These are phyloP conservation scores for Kokia cookei DNA, from an alignment of 441 rosid species.

Conservation along the genomic window DNA sequence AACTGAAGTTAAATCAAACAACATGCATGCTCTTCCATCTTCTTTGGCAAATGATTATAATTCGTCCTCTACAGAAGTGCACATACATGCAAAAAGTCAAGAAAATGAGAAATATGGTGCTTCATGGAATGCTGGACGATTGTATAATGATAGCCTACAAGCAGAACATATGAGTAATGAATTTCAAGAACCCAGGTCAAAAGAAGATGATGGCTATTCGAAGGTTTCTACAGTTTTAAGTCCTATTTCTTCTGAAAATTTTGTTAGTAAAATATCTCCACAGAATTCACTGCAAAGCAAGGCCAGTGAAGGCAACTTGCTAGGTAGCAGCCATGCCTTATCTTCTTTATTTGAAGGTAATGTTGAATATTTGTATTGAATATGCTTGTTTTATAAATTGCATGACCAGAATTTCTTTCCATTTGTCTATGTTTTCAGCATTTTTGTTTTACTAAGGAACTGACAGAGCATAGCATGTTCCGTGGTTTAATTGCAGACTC, in stretches of 20 bases:
- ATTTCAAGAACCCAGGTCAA: constrained; percentile 25
- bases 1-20: constrained; percentile 19
- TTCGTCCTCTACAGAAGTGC: constrained; percentile 21
- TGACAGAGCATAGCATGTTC: constrained; percentile 8
- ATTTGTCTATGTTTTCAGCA: not conserved
- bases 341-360: constrained; percentile 32
- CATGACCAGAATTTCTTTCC: not conserved
- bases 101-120: constrained; percentile 25
- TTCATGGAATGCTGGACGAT: constrained; percentile 26
- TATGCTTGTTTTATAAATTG: not conserved
- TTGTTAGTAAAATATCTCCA: constrained; percentile 16
- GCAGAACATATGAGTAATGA: constrained; percentile 29
- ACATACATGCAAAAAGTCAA: constrained; percentile 22
- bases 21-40: constrained; percentile 16
- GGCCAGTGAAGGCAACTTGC: constrained; percentile 22
- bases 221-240: constrained; percentile 17
- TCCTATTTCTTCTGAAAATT: constrained; percentile 11
- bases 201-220: constrained; percentile 29
- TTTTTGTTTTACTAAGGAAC: constrained; percentile 11
- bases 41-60: constrained; percentile 24
- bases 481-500: constrained; percentile 33
- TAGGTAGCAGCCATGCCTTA: constrained; percentile 25
- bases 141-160: constrained; percentile 25
- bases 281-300: constrained; percentile 27
- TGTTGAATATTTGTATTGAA: not conserved